Conservation (phyloP, 768 basidiomycete species). For the Mycena haematopus region DNA sequence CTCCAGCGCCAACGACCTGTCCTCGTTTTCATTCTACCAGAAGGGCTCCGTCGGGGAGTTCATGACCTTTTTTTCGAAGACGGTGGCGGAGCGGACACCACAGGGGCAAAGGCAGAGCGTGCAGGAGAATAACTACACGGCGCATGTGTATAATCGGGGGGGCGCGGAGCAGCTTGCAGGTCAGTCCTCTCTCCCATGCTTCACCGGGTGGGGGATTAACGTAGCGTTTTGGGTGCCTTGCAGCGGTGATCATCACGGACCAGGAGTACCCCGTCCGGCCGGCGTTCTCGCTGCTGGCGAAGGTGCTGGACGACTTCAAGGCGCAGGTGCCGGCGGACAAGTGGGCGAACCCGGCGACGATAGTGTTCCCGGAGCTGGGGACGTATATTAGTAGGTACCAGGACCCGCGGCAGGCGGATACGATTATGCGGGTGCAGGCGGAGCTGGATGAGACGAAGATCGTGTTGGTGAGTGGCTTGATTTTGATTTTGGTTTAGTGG, state of each 20-base stretch:
- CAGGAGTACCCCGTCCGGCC: slow-evolving; percentile 96
- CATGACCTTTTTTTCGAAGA: slow-evolving; percentile 92
- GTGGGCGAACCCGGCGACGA: slow-evolving; percentile 67
- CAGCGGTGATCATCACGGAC: slow-evolving; percentile 93
- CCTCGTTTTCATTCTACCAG: slow-evolving; percentile 95
- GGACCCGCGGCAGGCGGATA: slow-evolving; percentile 95
- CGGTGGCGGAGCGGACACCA: slow-evolving; percentile 86
- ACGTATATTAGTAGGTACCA: slow-evolving; percentile 91
- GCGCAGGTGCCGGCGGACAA: slow-evolving; percentile 77
- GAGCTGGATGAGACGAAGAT: slow-evolving; percentile 99
- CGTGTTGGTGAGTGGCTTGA: slow-evolving; percentile 83
- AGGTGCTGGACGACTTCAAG: slow-evolving; percentile 91
- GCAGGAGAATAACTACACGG: slow-evolving; percentile 91
- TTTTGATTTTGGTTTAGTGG: background rate
- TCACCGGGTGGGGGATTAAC: slow-evolving; percentile 13
- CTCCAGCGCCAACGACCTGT: slow-evolving; percentile 76
- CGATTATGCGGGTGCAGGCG: slow-evolving; percentile 97
- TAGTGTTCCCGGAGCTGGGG: slow-evolving; percentile 78
- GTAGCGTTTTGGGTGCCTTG: slow-evolving; percentile 4
- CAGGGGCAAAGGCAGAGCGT: slow-evolving; percentile 92
- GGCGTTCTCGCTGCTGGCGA: slow-evolving; percentile 93
- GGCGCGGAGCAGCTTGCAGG: slow-evolving; percentile 86
- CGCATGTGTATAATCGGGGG: slow-evolving; percentile 92
- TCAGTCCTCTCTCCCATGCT: slow-evolving; percentile 15
- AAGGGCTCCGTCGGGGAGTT: slow-evolving; percentile 88